Evolutionary conservation across 345 rosid species (phyloP).

Genomic region (Bruguiera gymnorhiza): DNA sequence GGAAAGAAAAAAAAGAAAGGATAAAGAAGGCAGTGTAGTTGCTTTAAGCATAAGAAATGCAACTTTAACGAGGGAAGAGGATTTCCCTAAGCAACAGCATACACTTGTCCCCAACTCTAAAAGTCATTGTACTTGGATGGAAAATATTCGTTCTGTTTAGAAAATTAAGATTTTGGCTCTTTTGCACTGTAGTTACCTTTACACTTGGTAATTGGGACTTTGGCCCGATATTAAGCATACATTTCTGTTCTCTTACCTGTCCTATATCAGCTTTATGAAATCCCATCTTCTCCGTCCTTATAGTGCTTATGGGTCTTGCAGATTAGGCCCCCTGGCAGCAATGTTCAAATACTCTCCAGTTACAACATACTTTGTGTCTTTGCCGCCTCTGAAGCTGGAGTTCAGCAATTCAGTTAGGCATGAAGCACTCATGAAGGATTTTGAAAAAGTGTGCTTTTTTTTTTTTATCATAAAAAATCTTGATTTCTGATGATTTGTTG

Average conservation of each 20-base stretch:
- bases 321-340: slow-evolving; percentile 83
- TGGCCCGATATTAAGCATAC: not conserved
- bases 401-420: slow-evolving; percentile 47
- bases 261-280: not conserved
- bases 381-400: slow-evolving; percentile 74
- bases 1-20: not conserved
- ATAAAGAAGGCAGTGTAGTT: not conserved
- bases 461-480: slow-evolving; percentile 11
- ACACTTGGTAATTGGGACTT: not conserved
- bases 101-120: not conserved
- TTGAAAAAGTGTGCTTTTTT: slow-evolving; percentile 38
- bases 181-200: not conserved
- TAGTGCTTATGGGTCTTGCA: slow-evolving; percentile 22
- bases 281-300: not conserved
- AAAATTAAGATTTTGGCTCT: not conserved
- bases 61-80: not conserved
- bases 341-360: slow-evolving; percentile 82
- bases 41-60: no score
- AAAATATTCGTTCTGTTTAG: not conserved
- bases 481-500: slow-evolving; percentile 1
- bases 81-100: no score
- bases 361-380: slow-evolving; percentile 56
- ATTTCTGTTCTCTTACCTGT: not conserved
- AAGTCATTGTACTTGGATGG: not conserved
- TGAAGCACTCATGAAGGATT: slow-evolving; percentile 59